Base-by-base conservation (phyloP, 345 rosid genomes). In the Euphorbia pulcherrima region DNA sequence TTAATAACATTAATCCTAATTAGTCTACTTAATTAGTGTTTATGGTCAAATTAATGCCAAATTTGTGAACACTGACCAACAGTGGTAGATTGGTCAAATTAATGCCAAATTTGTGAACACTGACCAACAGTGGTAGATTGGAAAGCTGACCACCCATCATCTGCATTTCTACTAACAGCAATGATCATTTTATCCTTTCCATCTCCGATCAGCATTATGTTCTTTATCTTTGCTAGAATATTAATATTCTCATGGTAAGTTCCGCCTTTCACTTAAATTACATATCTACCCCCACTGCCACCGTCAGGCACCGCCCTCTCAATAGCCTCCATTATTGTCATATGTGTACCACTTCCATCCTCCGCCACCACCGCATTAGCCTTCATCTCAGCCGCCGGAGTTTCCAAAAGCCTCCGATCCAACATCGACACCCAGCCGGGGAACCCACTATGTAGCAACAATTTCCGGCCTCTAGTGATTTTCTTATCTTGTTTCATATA, bases 151-250 rank as follows among this genome's bases (percentile, higher is more conserved):
- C 61, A 86, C 9, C 86, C 88, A 13, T 70, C 85, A 5, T 62
- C 74, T 16, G 65, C 63, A 51, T 75, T 86, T 41, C 78, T 67
- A 41, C 65, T 76, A 16, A 81, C 83, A 0, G 74, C 72, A 62
- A 86, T 81, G 64, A 86, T 75, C 9, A 84, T 80, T 69, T 72
- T 75, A 1, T 83, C 87, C 79, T 80, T 86, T 2, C 88, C 90
- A 18, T 86, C 90, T 20, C 90, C 90, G 44, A 81, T 74, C 60
- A 86, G 69, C 88, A 84, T 79, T 10, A 86, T 81, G 67, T 82
- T 82, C 76, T 82, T 80, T 48, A 79, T 78, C 69, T 80, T 82
- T 3, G 86, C 75, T 46, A 81, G 77, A 50, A 86, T 71, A 6
- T 76, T 78, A 20, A 86, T 64, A 66, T 75, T 57, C 68, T 86